Conservation (phyloP, 495 filamentous ascomycete genomes). For the Lindgomyces ingoldianus region DNA sequence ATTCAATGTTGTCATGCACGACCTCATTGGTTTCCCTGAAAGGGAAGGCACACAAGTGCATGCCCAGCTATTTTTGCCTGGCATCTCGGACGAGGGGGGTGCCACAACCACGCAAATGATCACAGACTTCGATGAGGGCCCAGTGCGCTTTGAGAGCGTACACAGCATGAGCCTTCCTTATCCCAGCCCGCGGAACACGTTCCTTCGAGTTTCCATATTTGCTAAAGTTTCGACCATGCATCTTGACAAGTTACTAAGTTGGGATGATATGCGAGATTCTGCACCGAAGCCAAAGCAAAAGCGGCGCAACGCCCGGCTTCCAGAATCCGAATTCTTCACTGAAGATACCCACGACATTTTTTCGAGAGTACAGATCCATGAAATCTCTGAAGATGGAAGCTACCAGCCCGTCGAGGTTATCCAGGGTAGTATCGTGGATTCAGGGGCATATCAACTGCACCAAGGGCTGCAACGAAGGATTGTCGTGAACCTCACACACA, state of each 20-base stretch:
- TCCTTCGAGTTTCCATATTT: conserved; percentile 88
- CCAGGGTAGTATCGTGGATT: conserved; percentile 77
- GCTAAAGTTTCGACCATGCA: conserved; percentile 91
- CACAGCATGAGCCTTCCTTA: conserved; percentile 98
- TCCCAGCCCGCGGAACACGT: conserved; percentile 70
- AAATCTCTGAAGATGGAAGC: conserved; percentile 85
- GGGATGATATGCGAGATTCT: conserved; percentile 95
- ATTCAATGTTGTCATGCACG: conserved; percentile 98
- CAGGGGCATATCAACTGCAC: conserved; percentile 88
- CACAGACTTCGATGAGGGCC: conserved; percentile 90
- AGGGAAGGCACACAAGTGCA: conserved; percentile 95
- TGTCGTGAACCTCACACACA: conserved; percentile 81
- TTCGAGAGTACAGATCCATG: conserved; percentile 79
- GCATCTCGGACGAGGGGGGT: conserved; percentile 87
- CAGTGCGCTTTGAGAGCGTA: conserved; percentile 92
- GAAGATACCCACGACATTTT: conserved; percentile 95
- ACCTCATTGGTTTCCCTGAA: conserved; percentile 94
- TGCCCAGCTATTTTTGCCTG: conserved; percentile 91
- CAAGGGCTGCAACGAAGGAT: conserved; percentile 92
- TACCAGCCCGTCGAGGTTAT: conserved; percentile 92
- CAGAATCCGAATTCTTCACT: conserved; percentile 87
- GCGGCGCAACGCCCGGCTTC: conserved; percentile 63
- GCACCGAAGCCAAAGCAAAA: conserved; percentile 61
- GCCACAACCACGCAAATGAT: conserved; percentile 94
- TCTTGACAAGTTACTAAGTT: conserved; percentile 94